Evolutionary conservation across 352 stramenopile species (phyloP).

Genomic region (Peronospora belbahrii): DNA sequence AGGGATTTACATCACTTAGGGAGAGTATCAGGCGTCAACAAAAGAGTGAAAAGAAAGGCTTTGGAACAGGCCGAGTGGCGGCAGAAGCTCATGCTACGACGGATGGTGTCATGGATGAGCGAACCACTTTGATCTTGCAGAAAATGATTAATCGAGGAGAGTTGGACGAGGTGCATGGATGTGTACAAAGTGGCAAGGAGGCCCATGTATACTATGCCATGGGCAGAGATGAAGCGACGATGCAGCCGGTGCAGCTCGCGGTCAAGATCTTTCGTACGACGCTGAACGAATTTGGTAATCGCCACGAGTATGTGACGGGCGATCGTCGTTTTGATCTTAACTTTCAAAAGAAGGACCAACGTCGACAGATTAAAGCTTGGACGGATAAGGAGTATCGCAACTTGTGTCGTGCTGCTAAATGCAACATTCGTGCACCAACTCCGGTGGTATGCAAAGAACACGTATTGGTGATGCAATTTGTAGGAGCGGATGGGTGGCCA

Average conservation of each 20-base stretch:
- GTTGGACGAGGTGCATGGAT: conserved; percentile 65
- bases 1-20: conserved; percentile 48
- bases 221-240: conserved; percentile 40
- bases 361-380: conserved; percentile 64
- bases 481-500: conserved; percentile 46
- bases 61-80: conserved; percentile 38
- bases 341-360: conserved; percentile 62
- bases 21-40: conserved; percentile 44
- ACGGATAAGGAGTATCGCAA: conserved; percentile 73
- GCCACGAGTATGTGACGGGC: conserved; percentile 75
- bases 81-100: conserved; percentile 45
- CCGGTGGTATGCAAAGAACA: conserved; percentile 54
- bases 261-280: conserved; percentile 85
- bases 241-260: conserved; percentile 32
- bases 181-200: conserved; percentile 77
- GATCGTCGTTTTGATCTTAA: conserved; percentile 70
- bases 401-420: conserved; percentile 41
- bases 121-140: conserved; percentile 58
- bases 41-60: conserved; percentile 58
- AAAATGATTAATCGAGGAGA: conserved; percentile 68
- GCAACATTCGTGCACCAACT: conserved; percentile 34
- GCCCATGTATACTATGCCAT: conserved; percentile 71
- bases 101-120: conserved; percentile 71
- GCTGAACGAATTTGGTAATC: conserved; percentile 75
- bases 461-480: conserved; percentile 67